phyloP scores from a whole-genome alignment of 805 yeast species.

The Clavispora carvajalis region DNA sequence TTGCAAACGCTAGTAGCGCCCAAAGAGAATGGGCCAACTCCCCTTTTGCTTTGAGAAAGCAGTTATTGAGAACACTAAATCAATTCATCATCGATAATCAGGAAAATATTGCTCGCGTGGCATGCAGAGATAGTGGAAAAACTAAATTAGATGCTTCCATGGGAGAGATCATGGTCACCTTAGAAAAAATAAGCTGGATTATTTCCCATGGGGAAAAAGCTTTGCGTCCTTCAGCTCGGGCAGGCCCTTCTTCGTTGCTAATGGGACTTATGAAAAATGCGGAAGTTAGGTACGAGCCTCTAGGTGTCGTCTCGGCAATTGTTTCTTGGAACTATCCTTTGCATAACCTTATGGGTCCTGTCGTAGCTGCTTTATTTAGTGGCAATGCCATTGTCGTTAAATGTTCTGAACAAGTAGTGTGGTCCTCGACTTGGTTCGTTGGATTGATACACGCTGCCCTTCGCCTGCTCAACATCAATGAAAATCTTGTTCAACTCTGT shows the following conservation, averaged over 20 bases:
- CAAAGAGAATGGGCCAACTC: slow-evolving; percentile 50
- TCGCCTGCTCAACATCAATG: slow-evolving; percentile 68
- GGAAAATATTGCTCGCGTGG: slow-evolving; percentile 80
- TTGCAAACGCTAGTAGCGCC: slow-evolving; percentile 49
- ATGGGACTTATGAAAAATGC: slow-evolving; percentile 84
- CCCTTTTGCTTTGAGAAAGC: slow-evolving; percentile 59
- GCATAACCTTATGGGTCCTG: slow-evolving; percentile 90
- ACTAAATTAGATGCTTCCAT: slow-evolving; percentile 92
- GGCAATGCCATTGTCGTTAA: slow-evolving; percentile 91
- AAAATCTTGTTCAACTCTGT: slow-evolving; percentile 79
- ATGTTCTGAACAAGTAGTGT: slow-evolving; percentile 92
- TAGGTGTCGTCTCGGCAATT: slow-evolving; percentile 82
- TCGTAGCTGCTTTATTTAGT: slow-evolving; percentile 80
- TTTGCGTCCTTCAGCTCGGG: slow-evolving; percentile 64
- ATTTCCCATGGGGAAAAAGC: slow-evolving; percentile 74
- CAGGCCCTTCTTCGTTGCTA: slow-evolving; percentile 82
- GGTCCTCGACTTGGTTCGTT: slow-evolving; percentile 84
- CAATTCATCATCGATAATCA: slow-evolving; percentile 76
- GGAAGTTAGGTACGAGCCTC: slow-evolving; percentile 88
- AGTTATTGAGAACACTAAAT: slow-evolving; percentile 64
- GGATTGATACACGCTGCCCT: slow-evolving; percentile 68
- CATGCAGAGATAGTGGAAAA: slow-evolving; percentile 95
- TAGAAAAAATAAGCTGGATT: slow-evolving; percentile 91
- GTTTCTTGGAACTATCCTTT: slow-evolving; percentile 98
- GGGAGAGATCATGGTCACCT: slow-evolving; percentile 94